Percentiles rank a stretch among this genome's conserved stretches.
Evolutionary conservation across 2,329 filamentous ascomycete genomes (phyloP).

Genomic region (Pseudogymnoascus sp.): DNA sequence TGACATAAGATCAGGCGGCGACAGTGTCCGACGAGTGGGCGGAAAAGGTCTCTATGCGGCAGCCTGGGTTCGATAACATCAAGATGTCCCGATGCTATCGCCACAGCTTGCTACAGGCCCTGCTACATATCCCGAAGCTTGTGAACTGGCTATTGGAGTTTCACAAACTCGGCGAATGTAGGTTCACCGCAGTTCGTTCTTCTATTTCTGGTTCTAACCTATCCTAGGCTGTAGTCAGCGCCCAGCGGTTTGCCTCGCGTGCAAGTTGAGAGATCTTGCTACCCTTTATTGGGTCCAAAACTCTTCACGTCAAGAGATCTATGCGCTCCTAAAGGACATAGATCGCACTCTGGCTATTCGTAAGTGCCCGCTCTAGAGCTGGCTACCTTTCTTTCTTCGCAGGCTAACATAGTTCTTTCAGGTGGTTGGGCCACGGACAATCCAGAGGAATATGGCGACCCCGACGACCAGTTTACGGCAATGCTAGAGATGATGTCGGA

Average conservation of each 20-base stretch:
- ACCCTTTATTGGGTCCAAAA: slow-evolving; percentile 15
- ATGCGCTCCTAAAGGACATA: slow-evolving; percentile 10
- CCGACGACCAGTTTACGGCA: slow-evolving; percentile 26
- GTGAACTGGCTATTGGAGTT: slow-evolving; percentile 26
- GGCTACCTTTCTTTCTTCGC: not conserved
- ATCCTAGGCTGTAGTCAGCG: slow-evolving; percentile 12
- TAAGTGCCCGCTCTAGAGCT: slow-evolving; percentile 11
- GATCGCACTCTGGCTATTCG: slow-evolving; percentile 14
- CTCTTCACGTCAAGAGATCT: slow-evolving; percentile 3
- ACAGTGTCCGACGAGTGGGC: slow-evolving; percentile 14
- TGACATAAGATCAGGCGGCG: slow-evolving; percentile 13
- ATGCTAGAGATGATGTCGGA: slow-evolving; percentile 20
- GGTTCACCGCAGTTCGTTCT: slow-evolving; percentile 1
- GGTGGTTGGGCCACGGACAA: slow-evolving; percentile 20
- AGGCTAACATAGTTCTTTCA: slow-evolving; percentile 4
- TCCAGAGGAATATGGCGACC: slow-evolving; percentile 24
- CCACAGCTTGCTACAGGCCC: slow-evolving; percentile 27
- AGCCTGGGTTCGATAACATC: slow-evolving; percentile 25
- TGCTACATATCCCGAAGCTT: slow-evolving; percentile 29
- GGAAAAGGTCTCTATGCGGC: slow-evolving; percentile 19
- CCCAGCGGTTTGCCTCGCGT: slow-evolving; percentile 14
- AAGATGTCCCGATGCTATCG: slow-evolving; percentile 28
- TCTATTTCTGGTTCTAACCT: not conserved
- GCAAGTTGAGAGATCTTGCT: slow-evolving; percentile 12
- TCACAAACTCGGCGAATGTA: slow-evolving; percentile 22